phyloP scores from a whole-genome alignment of 768 basidiomycete species.

The Amanita pallidorosea region DNA sequence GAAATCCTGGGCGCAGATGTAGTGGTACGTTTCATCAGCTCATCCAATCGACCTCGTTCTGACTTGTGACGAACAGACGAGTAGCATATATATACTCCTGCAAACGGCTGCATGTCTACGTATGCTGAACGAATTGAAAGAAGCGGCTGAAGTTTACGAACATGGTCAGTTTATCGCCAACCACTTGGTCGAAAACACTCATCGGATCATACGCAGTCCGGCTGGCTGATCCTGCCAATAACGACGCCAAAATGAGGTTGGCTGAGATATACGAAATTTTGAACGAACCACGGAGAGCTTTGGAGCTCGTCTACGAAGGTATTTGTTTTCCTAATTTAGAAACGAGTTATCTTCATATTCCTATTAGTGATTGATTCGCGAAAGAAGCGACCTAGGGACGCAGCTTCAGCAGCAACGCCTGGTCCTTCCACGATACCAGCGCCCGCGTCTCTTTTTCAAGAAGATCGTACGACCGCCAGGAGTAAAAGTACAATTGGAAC shows the following conservation, averaged over 20 bases:
- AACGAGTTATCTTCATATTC: neutral
- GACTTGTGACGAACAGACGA: conserved; percentile 43
- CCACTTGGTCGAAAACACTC: neutral
- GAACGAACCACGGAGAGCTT: conserved; percentile 69
- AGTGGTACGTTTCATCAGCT: conserved; percentile 34
- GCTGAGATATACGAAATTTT: conserved; percentile 85
- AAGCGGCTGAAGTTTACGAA: conserved; percentile 77
- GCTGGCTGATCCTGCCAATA: conserved; percentile 59
- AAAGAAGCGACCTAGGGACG: conserved; percentile 29
- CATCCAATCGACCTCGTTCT: neutral
- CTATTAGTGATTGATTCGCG: conserved; percentile 48
- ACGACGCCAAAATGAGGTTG: conserved; percentile 81
- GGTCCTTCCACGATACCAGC: conserved; percentile 10
- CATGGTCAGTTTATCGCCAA: conserved; percentile 40
- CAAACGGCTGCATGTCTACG: conserved; percentile 79
- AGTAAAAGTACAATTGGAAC: conserved; percentile 18
- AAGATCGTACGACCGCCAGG: conserved; percentile 31
- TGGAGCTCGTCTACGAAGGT: conserved; percentile 83
- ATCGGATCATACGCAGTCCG: conserved; percentile 40
- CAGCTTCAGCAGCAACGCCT: conserved; percentile 8
- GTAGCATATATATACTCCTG: conserved; percentile 55
- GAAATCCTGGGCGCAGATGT: conserved; percentile 67
- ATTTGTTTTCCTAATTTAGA: neutral
- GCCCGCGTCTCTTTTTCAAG: conserved; percentile 51
- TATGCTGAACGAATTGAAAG: conserved; percentile 61